Evolutionary conservation across 805 yeast genomes (phyloP), one percentile per base, ranked within the genome.

Genomic region (Candida hungchunana): DNA sequence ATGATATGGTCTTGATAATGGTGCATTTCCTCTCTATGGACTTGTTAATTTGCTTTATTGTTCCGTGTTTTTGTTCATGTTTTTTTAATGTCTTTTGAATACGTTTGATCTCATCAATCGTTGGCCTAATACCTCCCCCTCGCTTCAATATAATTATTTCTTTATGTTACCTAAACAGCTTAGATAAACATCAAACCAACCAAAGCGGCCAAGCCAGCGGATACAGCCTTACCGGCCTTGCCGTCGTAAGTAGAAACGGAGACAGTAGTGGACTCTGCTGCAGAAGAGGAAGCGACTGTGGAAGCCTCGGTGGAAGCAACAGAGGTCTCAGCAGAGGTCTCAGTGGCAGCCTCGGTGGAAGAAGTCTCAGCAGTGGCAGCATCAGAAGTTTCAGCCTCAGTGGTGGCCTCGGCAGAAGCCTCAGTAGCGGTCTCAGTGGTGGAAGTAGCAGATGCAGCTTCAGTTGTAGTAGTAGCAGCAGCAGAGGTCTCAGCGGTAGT

Each of bases 141-240:
- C 17, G 18, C 13, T 10, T n/a, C n/a, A n/a, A n/a, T n/a, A n/a
- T n/a, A n/a, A n/a, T n/a, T n/a, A n/a, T n/a, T n/a, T n/a, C n/a
- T n/a, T n/a, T 8, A 11, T 24, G 12, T 24, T 24, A 7, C 14
- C 8, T 26, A 7, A 13, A 20, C 13, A 8, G 16, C 22, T 31
- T 31, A 31, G 33, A 31, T 23, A 22, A 29, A 18, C 20, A 29
- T 11, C 18, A 29, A 19, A 29, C 31, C 31, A 12, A 29, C 5
- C 6, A 29, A 12, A 19, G 23, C 31, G 13, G 12, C 18, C 20
- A 17, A 17, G 20, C 24, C 18, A 19, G 23, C 24, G 17, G 15
- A 17, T 5, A 17, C 22, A 28, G 18, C 15, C 31, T 28, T 28
- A 22, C 14, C 31, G 12, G 14, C 31, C 6, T 12, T 8, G 15